A percentile compares a stretch with the other conserved stretches of the same genome.
Evolutionary conservation across 768 basidiomycete species (phyloP).

Genomic region (Saitozyma sp.): DNA sequence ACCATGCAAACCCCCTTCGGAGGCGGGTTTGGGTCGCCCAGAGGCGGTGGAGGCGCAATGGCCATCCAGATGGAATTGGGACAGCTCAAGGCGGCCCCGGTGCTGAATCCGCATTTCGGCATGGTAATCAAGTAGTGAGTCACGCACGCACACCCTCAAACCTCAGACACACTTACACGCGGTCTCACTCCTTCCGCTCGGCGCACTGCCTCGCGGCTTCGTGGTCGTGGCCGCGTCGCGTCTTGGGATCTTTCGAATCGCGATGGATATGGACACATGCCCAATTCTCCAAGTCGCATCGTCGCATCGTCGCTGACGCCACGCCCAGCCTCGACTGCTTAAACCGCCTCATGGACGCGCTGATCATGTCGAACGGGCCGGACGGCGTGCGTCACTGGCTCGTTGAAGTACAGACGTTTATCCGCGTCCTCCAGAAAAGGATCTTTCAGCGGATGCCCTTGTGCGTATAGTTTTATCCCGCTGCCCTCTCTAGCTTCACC

Average conservation of each 20-base stretch:
- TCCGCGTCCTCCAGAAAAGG: slow-evolving; percentile 29
- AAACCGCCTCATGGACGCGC: slow-evolving; percentile 33
- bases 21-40: not conserved
- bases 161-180: not conserved
- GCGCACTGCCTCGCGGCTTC: not conserved
- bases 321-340: slow-evolving; percentile 34
- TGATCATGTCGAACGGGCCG: slow-evolving; percentile 20
- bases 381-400: slow-evolving; percentile 33
- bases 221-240: not conserved
- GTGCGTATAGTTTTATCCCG: slow-evolving; percentile 14
- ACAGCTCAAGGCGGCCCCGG: slow-evolving; percentile 30
- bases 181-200: no score
- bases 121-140: slow-evolving; percentile 44
- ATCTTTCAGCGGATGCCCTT: slow-evolving; percentile 33
- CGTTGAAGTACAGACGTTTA: slow-evolving; percentile 39
- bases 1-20: slow-evolving; percentile 15
- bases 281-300: no score
- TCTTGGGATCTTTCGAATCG: no score
- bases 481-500: not conserved
- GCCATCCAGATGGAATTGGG: slow-evolving; percentile 25
- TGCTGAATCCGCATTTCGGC: slow-evolving; percentile 39
- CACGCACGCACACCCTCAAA: not conserved
- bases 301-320: no score
- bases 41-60: slow-evolving; percentile 5
- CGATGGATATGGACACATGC: no score